phyloP scores from a whole-genome alignment of 2,329 filamentous ascomycete species.

The Zymoseptoria pseudotritici region DNA sequence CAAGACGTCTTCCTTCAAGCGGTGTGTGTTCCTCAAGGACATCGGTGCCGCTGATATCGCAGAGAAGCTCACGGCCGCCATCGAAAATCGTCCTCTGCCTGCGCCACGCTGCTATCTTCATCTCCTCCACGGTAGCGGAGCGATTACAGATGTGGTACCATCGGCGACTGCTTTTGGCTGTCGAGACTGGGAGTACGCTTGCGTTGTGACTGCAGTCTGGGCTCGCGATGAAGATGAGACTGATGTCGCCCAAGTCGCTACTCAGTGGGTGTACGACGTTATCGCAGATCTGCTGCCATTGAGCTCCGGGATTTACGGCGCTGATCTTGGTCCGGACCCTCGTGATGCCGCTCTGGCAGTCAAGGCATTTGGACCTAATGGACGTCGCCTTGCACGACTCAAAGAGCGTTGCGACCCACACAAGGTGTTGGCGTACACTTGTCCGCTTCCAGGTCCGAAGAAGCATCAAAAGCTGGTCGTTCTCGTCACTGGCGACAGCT shows the following conservation, averaged over 20 bases:
- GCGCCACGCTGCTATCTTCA: constrained; percentile 54
- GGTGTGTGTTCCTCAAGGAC: constrained; percentile 52
- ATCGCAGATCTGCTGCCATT: constrained; percentile 42
- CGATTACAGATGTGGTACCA: constrained; percentile 37
- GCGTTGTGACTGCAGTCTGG: constrained; percentile 58
- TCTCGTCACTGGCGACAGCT: constrained; percentile 49
- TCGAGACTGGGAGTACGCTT: constrained; percentile 58
- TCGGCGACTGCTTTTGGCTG: constrained; percentile 54
- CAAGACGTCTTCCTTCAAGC: constrained; percentile 59
- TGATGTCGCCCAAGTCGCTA: constrained; percentile 30
- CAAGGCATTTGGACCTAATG: constrained; percentile 53
- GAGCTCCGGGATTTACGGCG: constrained; percentile 48
- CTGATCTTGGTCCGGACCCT: constrained; percentile 57
- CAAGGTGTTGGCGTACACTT: constrained; percentile 41
- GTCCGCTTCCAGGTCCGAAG: constrained; percentile 41
- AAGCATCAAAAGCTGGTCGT: constrained; percentile 44
- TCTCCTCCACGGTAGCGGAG: constrained; percentile 54
- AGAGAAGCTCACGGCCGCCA: constrained; percentile 37
- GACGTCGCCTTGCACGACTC: constrained; percentile 42
- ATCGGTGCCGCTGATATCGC: constrained; percentile 35
- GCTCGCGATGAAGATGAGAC: constrained; percentile 46
- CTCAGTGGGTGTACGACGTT: constrained; percentile 52
- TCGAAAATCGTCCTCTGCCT: constrained; percentile 47
- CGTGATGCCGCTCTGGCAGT: constrained; percentile 46
- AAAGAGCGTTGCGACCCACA: constrained; percentile 43